Percentiles rank a stretch among this genome's conserved stretches.
Evolutionary conservation across 805 yeast genomes (phyloP).

Genomic region (Scheffersomyces amazonensis): DNA sequence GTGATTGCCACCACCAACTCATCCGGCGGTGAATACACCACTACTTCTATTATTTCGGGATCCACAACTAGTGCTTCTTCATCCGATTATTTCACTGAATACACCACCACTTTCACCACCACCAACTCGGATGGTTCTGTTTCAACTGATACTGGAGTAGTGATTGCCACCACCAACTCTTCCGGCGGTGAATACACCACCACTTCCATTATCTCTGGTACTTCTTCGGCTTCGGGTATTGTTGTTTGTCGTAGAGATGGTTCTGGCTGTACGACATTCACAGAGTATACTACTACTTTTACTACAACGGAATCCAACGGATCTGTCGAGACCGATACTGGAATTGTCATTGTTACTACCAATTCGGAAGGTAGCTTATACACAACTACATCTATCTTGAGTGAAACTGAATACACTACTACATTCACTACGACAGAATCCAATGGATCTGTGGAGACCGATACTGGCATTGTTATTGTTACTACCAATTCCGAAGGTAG

Average conservation of each 20-base stretch:
- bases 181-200: conserved; percentile 4
- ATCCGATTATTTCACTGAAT: neutral
- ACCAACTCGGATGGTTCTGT: conserved; percentile 10
- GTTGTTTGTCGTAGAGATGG: conserved; percentile 4
- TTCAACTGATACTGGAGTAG: conserved; percentile 14
- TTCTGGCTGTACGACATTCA: conserved; percentile 7
- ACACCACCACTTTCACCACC: neutral
- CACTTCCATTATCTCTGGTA: neutral
- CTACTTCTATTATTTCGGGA: neutral
- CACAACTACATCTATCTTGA: neutral
- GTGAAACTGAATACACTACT: conserved; percentile 8
- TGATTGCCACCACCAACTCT: conserved; percentile 10
- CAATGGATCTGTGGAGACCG: conserved; percentile 12
- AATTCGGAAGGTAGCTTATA: neutral
- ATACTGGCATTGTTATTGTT: conserved; percentile 13
- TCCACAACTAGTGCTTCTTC: neutral
- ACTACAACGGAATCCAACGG: conserved; percentile 5
- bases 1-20: conserved; percentile 5
- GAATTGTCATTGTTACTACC: conserved; percentile 1
- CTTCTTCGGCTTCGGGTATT: neutral
- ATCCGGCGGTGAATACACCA: conserved; percentile 11
- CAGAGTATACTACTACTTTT: conserved; percentile 6
- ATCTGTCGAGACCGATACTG: conserved; percentile 2
- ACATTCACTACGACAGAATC: conserved; percentile 9
- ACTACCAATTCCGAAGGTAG: neutral